Base-by-base conservation (phyloP, 1,284 basidiomycete genomes). In the Farysia itapuensis region DNA sequence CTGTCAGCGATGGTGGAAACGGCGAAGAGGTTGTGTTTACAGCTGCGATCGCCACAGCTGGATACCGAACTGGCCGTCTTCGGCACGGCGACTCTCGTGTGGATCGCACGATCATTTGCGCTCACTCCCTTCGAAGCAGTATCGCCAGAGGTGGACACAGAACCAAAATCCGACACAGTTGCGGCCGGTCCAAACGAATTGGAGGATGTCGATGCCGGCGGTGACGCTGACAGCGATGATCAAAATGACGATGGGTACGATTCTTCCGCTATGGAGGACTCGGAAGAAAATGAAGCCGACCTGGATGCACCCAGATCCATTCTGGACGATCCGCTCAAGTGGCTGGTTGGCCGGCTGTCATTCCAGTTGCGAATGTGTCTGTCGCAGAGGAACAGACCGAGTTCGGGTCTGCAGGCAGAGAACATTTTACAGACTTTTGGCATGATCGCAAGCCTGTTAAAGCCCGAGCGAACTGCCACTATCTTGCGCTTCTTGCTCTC, bases 51-150 rank as follows among this genome's bases (percentile, higher is more conserved):
- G 66, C 81, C 85, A 11, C 82, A 88, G 60, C 79, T 97, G 29
- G 89, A 92, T 65, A 85, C 86, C 29, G 78, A 83, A 4, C 80
- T 94, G 14, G 83, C 86, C 43, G 78, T 95, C 56, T 90, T 97
- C 78, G 80, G 91, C 13, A 90, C 96, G 70, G 97, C 96, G 81
- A 92, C 97, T 63, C 78, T 98, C 13, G 91, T 95, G 71, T 95
- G 88, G 72, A 80, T 95, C 23, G 89, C 88, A 22, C 91, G 90
- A 78, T 51, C 34, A 4, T 66, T 74, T 56, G 70, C 67, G n/a
- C 39, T 53, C 18, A 44, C 43, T 46, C 60, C 54, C 6, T 46
- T 57, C 14, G 40, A 52, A 16, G 13, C 9, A 9, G 31, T 8
- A 14, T 33, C 31, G 9, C 31, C 4, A 26, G 37, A 26, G 23